Percentiles rank a stretch among this genome's conserved stretches.
Conservation (phyloP, 257 asterid species). For the Plantago major region DNA sequence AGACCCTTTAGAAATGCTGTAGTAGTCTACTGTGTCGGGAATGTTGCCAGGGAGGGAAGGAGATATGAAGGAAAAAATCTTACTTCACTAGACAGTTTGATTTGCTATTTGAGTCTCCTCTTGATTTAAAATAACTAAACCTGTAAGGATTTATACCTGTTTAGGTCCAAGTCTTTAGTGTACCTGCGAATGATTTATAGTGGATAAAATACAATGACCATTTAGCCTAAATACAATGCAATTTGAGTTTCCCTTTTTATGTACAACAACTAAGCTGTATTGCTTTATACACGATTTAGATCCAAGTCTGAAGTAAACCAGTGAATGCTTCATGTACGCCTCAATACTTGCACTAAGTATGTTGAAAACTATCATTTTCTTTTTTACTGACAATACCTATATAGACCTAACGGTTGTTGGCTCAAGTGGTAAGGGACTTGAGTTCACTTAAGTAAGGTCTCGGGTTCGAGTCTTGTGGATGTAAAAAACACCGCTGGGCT, state of each 20-base stretch:
- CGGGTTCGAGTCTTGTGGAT: too few species aligned
- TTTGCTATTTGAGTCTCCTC: background rate
- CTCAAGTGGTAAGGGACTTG: too few species aligned
- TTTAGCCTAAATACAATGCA: slow-evolving; percentile 4
- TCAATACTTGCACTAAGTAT: too few species aligned
- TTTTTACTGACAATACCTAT: too few species aligned
- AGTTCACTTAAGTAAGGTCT: too few species aligned
- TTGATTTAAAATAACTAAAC: background rate
- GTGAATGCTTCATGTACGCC: too few species aligned
- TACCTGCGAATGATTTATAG: background rate
- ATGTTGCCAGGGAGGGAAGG: background rate
- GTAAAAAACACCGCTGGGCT: too few species aligned
- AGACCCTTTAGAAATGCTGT: background rate
- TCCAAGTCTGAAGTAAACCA: too few species aligned
- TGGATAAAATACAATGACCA: background rate
- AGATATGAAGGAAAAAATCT: background rate
- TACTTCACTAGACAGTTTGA: background rate
- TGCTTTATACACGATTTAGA: too few species aligned
- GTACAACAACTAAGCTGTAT: background rate
- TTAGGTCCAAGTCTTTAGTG: background rate
- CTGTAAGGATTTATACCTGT: background rate
- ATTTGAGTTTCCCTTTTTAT: background rate
- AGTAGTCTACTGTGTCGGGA: too few species aligned
- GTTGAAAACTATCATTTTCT: too few species aligned
- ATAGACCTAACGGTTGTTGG: too few species aligned